These are phyloP conservation scores for Fusarium zealandicum DNA, from an alignment of 2,329 filamentous ascomycete genomes.

Conservation along the genomic window DNA sequence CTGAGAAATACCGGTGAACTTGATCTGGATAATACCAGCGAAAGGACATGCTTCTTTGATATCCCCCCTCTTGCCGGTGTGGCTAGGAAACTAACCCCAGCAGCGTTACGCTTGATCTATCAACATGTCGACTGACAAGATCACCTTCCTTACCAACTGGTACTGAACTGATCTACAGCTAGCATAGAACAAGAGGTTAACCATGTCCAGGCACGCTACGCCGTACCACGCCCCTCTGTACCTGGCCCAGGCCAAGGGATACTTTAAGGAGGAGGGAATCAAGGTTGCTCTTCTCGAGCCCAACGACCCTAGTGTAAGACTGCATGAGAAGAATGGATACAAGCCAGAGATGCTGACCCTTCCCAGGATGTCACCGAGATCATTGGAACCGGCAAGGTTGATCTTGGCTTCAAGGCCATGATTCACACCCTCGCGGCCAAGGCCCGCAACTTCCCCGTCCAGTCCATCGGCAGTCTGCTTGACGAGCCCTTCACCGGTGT, in stretches of 20 bases:
- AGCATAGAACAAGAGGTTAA: slow-evolving; percentile 38
- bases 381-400: slow-evolving; percentile 77
- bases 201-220: slow-evolving; percentile 72
- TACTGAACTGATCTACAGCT: slow-evolving; percentile 47
- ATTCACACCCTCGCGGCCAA: slow-evolving; percentile 83
- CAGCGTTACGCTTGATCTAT: slow-evolving; percentile 54
- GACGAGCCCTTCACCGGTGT: slow-evolving; percentile 84
- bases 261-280: slow-evolving; percentile 77
- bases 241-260: slow-evolving; percentile 78
- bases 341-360: neutral
- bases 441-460: slow-evolving; percentile 75
- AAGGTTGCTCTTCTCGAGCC: slow-evolving; percentile 80
- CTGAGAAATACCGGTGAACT: slow-evolving; percentile 85
- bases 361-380: slow-evolving; percentile 79
- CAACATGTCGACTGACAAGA: slow-evolving; percentile 83
- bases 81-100: slow-evolving; percentile 55
- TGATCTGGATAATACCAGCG: slow-evolving; percentile 89
- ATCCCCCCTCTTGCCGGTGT: slow-evolving; percentile 42
- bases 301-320: slow-evolving; percentile 74
- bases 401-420: slow-evolving; percentile 85
- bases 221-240: slow-evolving; percentile 82
- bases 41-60: slow-evolving; percentile 82
- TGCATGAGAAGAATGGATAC: neutral
- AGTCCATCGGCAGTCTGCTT: slow-evolving; percentile 76
- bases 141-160: slow-evolving; percentile 86